Percentiles rank a stretch among this genome's conserved stretches.
Conservation (phyloP, 495 filamentous ascomycete genomes). For the Sporormia fimetaria region DNA sequence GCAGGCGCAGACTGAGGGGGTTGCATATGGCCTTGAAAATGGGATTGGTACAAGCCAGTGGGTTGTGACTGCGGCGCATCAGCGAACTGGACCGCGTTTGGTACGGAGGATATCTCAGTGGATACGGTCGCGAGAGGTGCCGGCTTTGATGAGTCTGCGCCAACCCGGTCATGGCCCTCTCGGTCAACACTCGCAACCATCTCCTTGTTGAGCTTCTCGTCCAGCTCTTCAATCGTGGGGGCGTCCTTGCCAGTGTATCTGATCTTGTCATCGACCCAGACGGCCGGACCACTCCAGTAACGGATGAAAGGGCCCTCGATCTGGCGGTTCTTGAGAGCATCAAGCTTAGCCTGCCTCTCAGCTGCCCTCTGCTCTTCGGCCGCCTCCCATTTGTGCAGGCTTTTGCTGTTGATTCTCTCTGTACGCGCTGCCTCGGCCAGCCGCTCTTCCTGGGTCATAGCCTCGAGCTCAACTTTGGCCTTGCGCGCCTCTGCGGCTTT, state of each 20-base stretch:
- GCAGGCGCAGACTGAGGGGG: conserved; percentile 1
- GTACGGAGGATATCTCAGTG: too few species aligned
- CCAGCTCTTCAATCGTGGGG: conserved; percentile 54
- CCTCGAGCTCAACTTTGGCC: conserved; percentile 57
- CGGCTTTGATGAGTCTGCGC: too few species aligned
- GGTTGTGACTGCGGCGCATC: too few species aligned
- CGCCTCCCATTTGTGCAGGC: conserved; percentile 87
- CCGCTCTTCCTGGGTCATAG: conserved; percentile 83
- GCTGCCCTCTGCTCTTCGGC: conserved; percentile 77
- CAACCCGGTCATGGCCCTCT: not conserved
- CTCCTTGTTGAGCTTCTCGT: conserved; percentile 39
- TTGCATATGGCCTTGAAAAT: not conserved
- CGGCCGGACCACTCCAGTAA: conserved; percentile 81
- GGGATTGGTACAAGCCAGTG: not conserved
- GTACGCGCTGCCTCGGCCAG: conserved; percentile 71
- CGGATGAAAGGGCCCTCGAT: conserved; percentile 83
- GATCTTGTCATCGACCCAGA: conserved; percentile 64
- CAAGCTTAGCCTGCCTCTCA: conserved; percentile 66
- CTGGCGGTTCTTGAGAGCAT: conserved; percentile 71
- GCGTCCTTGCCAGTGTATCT: conserved; percentile 44
- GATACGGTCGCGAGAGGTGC: too few species aligned
- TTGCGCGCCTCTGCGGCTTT: conserved; percentile 73
- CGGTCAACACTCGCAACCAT: not conserved
- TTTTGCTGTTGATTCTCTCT: conserved; percentile 78
- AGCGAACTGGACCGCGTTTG: too few species aligned